A percentile compares a stretch with the other conserved stretches of the same genome.
Conservation (phyloP, 306 rosid genomes). For the Luffa aegyptiaca region DNA sequence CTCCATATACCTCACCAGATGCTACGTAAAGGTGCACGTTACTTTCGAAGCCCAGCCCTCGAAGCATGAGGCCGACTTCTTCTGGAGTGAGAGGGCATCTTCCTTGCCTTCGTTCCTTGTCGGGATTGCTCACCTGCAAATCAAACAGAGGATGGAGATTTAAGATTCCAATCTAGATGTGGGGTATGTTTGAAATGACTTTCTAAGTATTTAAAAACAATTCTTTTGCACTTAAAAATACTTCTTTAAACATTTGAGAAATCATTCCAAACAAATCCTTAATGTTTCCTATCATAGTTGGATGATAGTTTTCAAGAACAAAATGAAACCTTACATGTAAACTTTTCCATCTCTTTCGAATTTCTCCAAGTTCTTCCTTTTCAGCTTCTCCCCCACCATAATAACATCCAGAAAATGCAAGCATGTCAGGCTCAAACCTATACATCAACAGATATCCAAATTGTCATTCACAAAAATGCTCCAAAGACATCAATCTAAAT, state of each 20-base stretch:
- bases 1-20: conserved; percentile 84
- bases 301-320: conserved; percentile 2
- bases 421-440: conserved; percentile 96
- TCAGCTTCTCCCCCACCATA: conserved; percentile 96
- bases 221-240: too few species aligned
- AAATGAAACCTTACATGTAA: conserved; percentile 49
- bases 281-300: neutral
- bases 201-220: too few species aligned
- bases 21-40: conserved; percentile 82
- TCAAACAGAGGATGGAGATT: neutral
- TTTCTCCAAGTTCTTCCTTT: conserved; percentile 54
- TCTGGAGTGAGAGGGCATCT: conserved; percentile 94
- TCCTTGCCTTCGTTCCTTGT: conserved; percentile 68
- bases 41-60: conserved; percentile 65
- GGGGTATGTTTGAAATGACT: too few species aligned
- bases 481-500: neutral
- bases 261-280: too few species aligned
- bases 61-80: conserved; percentile 92
- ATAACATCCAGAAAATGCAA: conserved; percentile 91
- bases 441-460: conserved; percentile 13
- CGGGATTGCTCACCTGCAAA: conserved; percentile 60
- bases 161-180: conserved; percentile 5
- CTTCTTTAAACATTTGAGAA: too few species aligned
- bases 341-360: conserved; percentile 74
- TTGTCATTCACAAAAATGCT: neutral